These are phyloP conservation scores for Hypoxylon sp. DNA, from an alignment of 2,329 filamentous ascomycete species.

Conservation along the genomic window DNA sequence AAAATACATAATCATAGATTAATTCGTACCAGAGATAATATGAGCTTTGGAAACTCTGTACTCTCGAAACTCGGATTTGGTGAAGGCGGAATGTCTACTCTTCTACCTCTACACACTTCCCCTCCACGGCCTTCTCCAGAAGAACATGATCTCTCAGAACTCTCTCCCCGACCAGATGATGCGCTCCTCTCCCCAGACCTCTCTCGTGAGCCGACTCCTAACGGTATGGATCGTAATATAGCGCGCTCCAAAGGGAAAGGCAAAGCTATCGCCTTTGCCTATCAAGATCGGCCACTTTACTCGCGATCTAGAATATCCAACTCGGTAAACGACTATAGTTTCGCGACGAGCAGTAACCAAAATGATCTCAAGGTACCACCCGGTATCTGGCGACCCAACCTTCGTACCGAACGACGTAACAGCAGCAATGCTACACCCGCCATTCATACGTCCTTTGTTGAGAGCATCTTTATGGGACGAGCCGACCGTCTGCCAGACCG, in stretches of 20 bases:
- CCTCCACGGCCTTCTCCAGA: conserved; percentile 42
- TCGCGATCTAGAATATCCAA: conserved; percentile 38
- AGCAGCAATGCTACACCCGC: conserved; percentile 24
- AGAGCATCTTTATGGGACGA: conserved; percentile 50
- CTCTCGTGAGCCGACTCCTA: conserved; percentile 9
- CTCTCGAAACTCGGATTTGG: conserved; percentile 51
- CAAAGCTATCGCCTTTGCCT: conserved; percentile 44
- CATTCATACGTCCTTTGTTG: conserved; percentile 50
- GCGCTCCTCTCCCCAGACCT: conserved; percentile 48
- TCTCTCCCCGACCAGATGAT: conserved; percentile 53
- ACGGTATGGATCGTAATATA: conserved; percentile 14
- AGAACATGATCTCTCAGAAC: conserved; percentile 53
- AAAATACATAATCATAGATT: background rate
- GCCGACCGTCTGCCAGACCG: conserved; percentile 42
- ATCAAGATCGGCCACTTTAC: conserved; percentile 46
- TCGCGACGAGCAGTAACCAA: conserved; percentile 22
- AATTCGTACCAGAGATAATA: conserved; percentile 27
- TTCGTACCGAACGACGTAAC: conserved; percentile 38
- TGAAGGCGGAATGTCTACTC: conserved; percentile 46
- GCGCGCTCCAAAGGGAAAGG: conserved; percentile 38
- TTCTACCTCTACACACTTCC: conserved; percentile 45
- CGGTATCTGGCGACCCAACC: conserved; percentile 47
- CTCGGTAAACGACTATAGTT: conserved; percentile 25
- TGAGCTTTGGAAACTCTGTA: conserved; percentile 50
- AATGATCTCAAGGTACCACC: conserved; percentile 31